Evolutionary conservation across 306 rosid species (phyloP).

Genomic region (Ziziphus jujuba): DNA sequence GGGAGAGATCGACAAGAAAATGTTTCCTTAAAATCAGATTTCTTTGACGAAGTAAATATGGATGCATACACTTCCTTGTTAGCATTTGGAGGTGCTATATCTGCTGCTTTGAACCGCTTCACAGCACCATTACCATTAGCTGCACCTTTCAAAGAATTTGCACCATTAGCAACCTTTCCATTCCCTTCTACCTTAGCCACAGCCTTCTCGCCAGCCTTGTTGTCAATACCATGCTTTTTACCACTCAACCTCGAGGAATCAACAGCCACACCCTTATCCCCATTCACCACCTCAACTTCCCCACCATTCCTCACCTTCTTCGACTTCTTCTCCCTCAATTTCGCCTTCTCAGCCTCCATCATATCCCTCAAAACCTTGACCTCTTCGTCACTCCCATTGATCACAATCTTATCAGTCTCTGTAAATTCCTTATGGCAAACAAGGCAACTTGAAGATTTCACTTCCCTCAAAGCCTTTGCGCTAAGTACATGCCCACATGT

Average conservation of each 20-base stretch:
- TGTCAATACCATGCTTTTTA: conserved; percentile 67
- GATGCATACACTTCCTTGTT: conserved; percentile 84
- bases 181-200: conserved; percentile 45
- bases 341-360: conserved; percentile 75
- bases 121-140: conserved; percentile 33
- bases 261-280: conserved; percentile 34
- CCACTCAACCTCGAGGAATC: conserved; percentile 60
- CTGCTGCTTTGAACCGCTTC: conserved; percentile 78
- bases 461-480: conserved; percentile 83
- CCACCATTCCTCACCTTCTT: conserved; percentile 64
- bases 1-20: conserved; percentile 81
- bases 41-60: conserved; percentile 78
- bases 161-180: conserved; percentile 47
- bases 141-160: conserved; percentile 41
- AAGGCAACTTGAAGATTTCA: conserved; percentile 64
- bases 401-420: conserved; percentile 64
- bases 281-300: conserved; percentile 23
- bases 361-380: conserved; percentile 67
- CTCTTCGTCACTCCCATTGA: conserved; percentile 90
- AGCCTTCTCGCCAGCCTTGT: conserved; percentile 54
- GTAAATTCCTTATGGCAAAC: conserved; percentile 65
- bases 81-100: conserved; percentile 68
- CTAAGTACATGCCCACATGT: conserved; percentile 94
- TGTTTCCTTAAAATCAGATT: conserved; percentile 75
- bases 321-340: conserved; percentile 54